Conservation (phyloP, 164 flowering plant species). For the Echeveria elegans region DNA sequence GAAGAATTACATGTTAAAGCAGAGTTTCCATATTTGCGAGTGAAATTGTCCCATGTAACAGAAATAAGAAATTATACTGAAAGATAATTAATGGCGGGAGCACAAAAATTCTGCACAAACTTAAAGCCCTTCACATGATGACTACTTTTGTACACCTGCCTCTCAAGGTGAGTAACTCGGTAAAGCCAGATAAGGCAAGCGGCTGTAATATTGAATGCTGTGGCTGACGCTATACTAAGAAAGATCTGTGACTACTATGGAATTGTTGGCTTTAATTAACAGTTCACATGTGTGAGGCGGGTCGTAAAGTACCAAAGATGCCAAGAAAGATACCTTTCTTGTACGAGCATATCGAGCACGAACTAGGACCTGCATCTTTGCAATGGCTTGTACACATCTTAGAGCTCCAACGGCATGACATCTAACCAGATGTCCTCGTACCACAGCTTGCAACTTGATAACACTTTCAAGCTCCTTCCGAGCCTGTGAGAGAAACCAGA, state of each 20-base stretch:
- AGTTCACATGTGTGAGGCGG: neutral
- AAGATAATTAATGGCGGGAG: neutral
- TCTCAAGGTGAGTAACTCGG: neutral
- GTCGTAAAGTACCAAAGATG: neutral
- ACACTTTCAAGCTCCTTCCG: conserved; percentile 1
- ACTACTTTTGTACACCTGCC: neutral
- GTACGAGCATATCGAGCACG: neutral
- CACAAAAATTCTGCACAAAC: neutral
- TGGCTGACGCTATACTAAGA: neutral
- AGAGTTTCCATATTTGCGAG: neutral
- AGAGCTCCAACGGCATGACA: conserved; percentile 3
- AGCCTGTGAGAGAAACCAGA: neutral
- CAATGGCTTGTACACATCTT: neutral
- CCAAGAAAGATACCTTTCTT: neutral
- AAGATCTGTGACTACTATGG: neutral
- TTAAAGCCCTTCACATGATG: neutral
- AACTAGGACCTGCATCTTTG: conserved; percentile 2
- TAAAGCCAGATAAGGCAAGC: neutral
- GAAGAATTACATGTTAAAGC: neutral
- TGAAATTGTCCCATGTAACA: neutral
- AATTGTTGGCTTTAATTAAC: neutral
- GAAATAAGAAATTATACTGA: no score
- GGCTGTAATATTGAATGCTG: neutral
- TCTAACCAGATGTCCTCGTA: conserved; percentile 2
- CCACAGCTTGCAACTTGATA: neutral